A percentile compares a stretch with the other conserved stretches of the same genome.
These are phyloP conservation scores for Akebia trifoliata DNA, from an alignment of 164 flowering plant species.

Conservation along the genomic window DNA sequence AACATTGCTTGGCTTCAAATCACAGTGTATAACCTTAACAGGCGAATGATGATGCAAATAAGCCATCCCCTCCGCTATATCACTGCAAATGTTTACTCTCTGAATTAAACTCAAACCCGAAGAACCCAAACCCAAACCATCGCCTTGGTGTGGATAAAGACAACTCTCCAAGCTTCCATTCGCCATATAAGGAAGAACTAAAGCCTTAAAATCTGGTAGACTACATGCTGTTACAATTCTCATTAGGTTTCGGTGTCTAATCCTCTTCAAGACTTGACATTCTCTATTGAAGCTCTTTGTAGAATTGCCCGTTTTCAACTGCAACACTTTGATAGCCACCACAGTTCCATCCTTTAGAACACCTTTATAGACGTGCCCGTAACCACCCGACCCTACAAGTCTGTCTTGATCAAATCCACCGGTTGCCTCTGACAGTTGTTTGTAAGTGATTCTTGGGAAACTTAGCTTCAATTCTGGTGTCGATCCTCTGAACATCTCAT, in stretches of 20 bases:
- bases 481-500: conserved; percentile 30
- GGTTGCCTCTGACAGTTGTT: conserved; percentile 28
- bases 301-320: conserved; percentile 4
- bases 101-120: conserved; percentile 4
- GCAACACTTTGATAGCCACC: conserved; percentile 10
- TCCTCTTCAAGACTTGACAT: conserved; percentile 12
- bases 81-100: conserved; percentile 11
- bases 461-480: conserved; percentile 26
- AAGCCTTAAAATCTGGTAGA: conserved; percentile 13
- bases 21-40: conserved; percentile 15
- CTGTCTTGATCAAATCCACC: conserved; percentile 22
- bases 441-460: conserved; percentile 15
- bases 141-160: conserved; percentile 8
- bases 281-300: conserved; percentile 11
- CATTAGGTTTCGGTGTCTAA: conserved; percentile 11
- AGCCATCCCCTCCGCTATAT: conserved; percentile 14
- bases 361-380: conserved; percentile 10
- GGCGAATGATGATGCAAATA: conserved; percentile 15
- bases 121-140: neutral
- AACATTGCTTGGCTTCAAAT: conserved; percentile 58
- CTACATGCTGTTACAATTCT: conserved; percentile 11
- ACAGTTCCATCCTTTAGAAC: conserved; percentile 6
- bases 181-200: conserved; percentile 13
- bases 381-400: conserved; percentile 11
- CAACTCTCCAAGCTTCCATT: conserved; percentile 13